Evolutionary conservation across 768 basidiomycete species (phyloP), one percentile per base, ranked within the genome.

Genomic region (Leccinellum albellum): DNA sequence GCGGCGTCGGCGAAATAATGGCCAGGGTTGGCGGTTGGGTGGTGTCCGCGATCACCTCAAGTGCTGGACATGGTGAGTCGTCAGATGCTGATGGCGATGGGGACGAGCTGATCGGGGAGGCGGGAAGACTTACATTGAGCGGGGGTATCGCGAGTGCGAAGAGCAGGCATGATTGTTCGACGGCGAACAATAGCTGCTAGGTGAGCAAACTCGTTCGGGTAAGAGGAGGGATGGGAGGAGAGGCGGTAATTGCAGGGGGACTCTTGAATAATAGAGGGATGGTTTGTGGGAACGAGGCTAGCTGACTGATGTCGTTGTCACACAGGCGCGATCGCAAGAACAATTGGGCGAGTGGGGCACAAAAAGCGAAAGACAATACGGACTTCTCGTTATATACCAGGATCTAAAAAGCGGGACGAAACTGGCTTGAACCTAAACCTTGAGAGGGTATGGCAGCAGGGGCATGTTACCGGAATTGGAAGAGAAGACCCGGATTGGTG

Each of bases 131-230:
- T 54, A 78, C 79, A 72, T 68, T 76, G 77, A 70, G 79, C 73
- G 62, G 78, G 81, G 78, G 80, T 85, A 78, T 88, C 86, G 78
- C 86, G 86, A 71, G 87, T 89, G 76, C 88, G 87, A 68, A 84
- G 78, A 51, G 86, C 86, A 73, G 88, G 88, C 88, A 89, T 89
- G 80, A 81, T 84, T 73, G 76, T 72, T 67, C 67, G 68, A 63
- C 58, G 63, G 29, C 31, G 67, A 70, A 74, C 67, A 75, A 70
- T 64, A 61, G 60, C 70, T 66, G 70, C 70, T 51, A 50, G n/a
- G 64, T 57, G 72, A 65, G 68, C 71, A 64, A 60, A 63, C 71
- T 71, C 72, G 73, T 73, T 70, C 65, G 66, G 62, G 67, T 62
- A 68, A 59, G 66, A 72, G 65, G 69, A 57, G 63, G 60, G 67